Conservation (phyloP, 371 early-diverging fungal genomes). For the Mucor indicus region DNA sequence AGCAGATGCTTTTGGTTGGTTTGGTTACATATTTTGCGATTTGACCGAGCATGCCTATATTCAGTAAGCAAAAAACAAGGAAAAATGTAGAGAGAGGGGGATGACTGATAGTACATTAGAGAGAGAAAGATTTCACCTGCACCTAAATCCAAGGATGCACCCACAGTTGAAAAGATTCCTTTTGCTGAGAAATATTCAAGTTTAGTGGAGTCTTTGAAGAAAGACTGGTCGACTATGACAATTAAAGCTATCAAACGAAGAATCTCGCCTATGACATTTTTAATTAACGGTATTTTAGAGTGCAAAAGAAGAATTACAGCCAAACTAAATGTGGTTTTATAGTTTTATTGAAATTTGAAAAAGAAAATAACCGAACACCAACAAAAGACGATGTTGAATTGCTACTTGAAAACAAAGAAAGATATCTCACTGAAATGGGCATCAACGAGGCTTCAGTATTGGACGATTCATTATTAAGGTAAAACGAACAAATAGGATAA, state of each 20-base stretch:
- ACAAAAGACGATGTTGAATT: slow-evolving; percentile 11
- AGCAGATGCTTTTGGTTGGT: slow-evolving; percentile 70
- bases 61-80: slow-evolving; percentile 57
- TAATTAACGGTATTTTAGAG: slow-evolving; percentile 48
- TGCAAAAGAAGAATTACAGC: no score
- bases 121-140: slow-evolving; percentile 15
- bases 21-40: slow-evolving; percentile 86
- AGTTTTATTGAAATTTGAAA: slow-evolving; percentile 38
- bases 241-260: slow-evolving; percentile 37
- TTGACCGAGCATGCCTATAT: slow-evolving; percentile 66
- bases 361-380: slow-evolving; percentile 23
- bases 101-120: no score
- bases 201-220: slow-evolving; percentile 32
- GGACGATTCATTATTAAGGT: slow-evolving; percentile 49
- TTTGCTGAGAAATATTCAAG: slow-evolving; percentile 40
- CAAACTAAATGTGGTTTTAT: no score
- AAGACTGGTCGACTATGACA: slow-evolving; percentile 28
- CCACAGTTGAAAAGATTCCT: slow-evolving; percentile 35
- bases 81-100: no score
- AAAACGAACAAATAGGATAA: slow-evolving; percentile 4
- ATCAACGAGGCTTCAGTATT: slow-evolving; percentile 38
- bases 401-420: slow-evolving; percentile 20
- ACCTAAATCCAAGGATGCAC: slow-evolving; percentile 29
- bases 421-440: slow-evolving; percentile 26
- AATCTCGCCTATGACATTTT: slow-evolving; percentile 47